phyloP scores from a whole-genome alignment of 139 green algal species.

The Pleodorina starrii region DNA sequence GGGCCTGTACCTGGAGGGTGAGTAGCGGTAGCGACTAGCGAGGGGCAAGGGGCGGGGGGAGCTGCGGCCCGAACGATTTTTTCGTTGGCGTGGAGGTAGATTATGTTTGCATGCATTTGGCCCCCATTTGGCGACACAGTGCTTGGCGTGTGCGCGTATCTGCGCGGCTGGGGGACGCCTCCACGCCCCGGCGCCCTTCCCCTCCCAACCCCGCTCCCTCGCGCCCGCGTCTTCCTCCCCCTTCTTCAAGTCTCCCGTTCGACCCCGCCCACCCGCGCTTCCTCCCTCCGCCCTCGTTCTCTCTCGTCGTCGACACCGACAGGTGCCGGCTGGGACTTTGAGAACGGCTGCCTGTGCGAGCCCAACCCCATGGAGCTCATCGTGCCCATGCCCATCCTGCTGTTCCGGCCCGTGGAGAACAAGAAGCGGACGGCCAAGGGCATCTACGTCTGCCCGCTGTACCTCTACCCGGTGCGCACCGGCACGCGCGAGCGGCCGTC shows the following conservation, averaged over 20 bases:
- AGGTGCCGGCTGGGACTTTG: slow-evolving; percentile 88
- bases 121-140: no score
- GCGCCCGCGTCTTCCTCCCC: no score
- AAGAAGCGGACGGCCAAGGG: slow-evolving; percentile 82
- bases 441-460: slow-evolving; percentile 87
- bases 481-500: slow-evolving; percentile 85
- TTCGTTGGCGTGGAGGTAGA: no score
- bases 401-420: slow-evolving; percentile 89
- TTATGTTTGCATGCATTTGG: no score
- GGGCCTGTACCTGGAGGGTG: slow-evolving; percentile 87
- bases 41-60: not conserved
- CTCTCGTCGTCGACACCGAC: no score
- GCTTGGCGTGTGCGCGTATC: no score
- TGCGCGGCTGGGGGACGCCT: no score
- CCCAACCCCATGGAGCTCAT: slow-evolving; percentile 93
- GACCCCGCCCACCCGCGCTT: no score
- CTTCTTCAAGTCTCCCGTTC: no score
- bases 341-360: slow-evolving; percentile 86
- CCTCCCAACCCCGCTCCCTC: no score
- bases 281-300: no score
- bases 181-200: no score
- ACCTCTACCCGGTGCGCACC: slow-evolving; percentile 87
- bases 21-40: not conserved
- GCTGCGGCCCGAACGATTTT: not conserved
- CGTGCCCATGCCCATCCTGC: slow-evolving; percentile 90